A percentile compares a stretch with the other conserved stretches of the same genome.
Conservation (phyloP, 176 grass and related monocot species). For the Panicum miliaceum region DNA sequence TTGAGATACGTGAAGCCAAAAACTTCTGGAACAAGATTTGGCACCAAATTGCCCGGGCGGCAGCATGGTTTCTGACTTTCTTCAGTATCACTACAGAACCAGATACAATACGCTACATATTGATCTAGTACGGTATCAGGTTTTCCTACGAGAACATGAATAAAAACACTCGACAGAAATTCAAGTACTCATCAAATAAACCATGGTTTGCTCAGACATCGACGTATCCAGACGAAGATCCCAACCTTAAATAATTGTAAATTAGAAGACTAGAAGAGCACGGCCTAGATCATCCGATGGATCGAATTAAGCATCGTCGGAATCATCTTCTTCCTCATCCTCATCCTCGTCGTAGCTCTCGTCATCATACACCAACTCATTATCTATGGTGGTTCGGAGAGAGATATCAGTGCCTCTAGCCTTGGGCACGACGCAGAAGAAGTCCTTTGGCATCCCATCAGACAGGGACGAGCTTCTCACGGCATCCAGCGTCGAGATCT, state of each 20-base stretch:
- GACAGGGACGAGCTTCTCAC: slow-evolving; percentile 13
- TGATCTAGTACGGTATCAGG: neutral
- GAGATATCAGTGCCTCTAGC: neutral
- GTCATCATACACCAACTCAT: neutral
- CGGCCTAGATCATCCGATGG: neutral
- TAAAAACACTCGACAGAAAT: neutral
- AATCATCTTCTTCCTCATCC: neutral
- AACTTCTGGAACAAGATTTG: no score
- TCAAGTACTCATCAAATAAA: neutral
- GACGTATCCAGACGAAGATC: neutral
- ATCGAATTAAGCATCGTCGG: neutral
- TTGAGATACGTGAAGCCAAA: no score
- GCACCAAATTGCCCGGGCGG: no score
- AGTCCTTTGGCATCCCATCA: slow-evolving; percentile 21
- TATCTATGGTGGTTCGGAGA: slow-evolving; percentile 15
- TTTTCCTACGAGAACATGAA: neutral
- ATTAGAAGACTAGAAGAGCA: no score
- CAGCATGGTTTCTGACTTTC: no score
- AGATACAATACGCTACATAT: neutral
- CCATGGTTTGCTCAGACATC: neutral
- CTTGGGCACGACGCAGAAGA: slow-evolving; percentile 34
- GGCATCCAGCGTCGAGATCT: neutral
- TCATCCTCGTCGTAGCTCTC: neutral
- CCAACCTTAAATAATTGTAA: neutral
- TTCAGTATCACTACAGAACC: no score